Evolutionary conservation across 441 rosid genomes (phyloP), one percentile per base, ranked within the genome.

Genomic region (Cnidoscolus chayamansa): DNA sequence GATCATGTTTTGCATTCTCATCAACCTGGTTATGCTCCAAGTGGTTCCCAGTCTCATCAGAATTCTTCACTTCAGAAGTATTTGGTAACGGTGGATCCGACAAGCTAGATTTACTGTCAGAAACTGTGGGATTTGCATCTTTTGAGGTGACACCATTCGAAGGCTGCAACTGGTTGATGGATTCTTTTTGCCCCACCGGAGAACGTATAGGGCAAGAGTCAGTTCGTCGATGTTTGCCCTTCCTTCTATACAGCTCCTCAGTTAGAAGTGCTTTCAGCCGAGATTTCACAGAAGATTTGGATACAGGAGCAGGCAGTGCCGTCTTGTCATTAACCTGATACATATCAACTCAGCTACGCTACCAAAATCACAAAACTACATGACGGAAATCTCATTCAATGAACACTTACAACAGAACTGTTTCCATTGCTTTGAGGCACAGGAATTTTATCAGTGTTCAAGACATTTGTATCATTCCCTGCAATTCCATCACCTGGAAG

Each of bases 191-290:
- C 48, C 53, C 61, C 75, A 72, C 58, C 12, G 49, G 78, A 32
- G 80, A 40, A 11, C 55, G 80, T 10, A 48, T 76, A 12, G 97
- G 88, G 71, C 69, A 83, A 49, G 88, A 84, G 11, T 79, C 78
- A 77, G 80, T 84, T 45, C 93, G 61, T 7, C 74, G 89, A 74
- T 87, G 88, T 56, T 65, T 73, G 47, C 83, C 81, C 74, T 86
- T 92, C 84, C 60, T 85, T 75, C 78, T 86, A 37, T 78, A 72
- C 70, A 78, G 78, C 74, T 94, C 97, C 11, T 89, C 94, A 2
- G 66, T 37, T 37, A 88, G 67, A 45, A 86, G 84, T 67, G 91
- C 84, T 77, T 87, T 94, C 7, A 89, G 55, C 76, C 84, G 73
- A 50, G 90, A 82, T 75, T 70, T 86, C 4, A 87, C 84, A 9